Base-by-base conservation (phyloP, 1,139 yeast species). In the Sporopachydermia cereana region DNA sequence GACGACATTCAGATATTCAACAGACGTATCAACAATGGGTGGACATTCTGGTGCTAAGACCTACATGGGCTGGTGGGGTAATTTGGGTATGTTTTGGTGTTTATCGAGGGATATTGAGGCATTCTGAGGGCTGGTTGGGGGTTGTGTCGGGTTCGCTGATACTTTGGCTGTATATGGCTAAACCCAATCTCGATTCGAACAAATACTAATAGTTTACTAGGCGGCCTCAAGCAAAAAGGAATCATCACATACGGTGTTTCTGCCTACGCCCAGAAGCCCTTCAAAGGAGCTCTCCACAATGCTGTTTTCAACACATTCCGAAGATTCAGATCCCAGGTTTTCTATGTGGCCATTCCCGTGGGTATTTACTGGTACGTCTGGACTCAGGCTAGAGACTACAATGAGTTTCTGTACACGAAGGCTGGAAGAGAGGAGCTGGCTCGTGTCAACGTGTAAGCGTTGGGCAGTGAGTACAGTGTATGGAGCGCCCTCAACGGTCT, bases 51-150 rank as follows among this genome's bases (percentile, higher is more conserved):
- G 78, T 58, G 81, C 83, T 62, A 78, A 77, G 60, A 64, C 89
- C 60, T 88, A 84, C 63, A 79, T 84, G 89, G 97, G 97, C 60
- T 88, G 96, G 96, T 88, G 97, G 97, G 96, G 96, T 62, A 65
- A 72, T 70, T 66, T 78, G 58, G 71, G 69, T 60, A 58, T 46
- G 64, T 57, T 9, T 31, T 24, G n/a, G 16, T 27, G 29, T 22
- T 39, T 16, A 18, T 22, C 24, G 12, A 27, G 31, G 20, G 36
- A 43, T 41, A 25, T 20, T 43, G 34, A 18, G n/a, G 22, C 3
- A 24, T 44, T 44, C 9, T 22, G n/a, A 27, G 21, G 7, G 43
- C n/a, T 21, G n/a, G n/a, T n/a, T n/a, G n/a, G n/a, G n/a, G n/a
- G n/a, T n/a, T n/a, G n/a, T n/a, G n/a, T n/a, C n/a, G n/a, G n/a